phyloP scores from a whole-genome alignment of 148 eudicot genomes.

The Cornus kousa region DNA sequence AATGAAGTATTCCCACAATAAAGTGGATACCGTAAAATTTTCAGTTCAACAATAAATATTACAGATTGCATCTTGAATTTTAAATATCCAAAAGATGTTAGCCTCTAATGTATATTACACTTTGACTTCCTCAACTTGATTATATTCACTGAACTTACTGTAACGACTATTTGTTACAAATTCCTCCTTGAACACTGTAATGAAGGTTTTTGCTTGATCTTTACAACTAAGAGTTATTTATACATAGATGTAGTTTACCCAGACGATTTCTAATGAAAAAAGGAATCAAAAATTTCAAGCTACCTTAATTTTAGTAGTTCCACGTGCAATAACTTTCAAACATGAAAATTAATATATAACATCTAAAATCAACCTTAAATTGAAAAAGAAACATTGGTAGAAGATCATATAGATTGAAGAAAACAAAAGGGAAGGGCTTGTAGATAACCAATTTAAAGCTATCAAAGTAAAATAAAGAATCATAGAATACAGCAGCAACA shows the following conservation, averaged over 20 bases:
- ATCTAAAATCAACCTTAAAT: background rate
- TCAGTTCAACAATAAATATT: background rate
- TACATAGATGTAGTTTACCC: background rate
- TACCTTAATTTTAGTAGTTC: background rate
- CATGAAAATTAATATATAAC: background rate
- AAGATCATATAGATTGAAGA: background rate
- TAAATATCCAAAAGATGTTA: background rate
- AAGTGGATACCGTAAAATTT: background rate
- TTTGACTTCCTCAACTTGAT: background rate
- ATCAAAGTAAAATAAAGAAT: background rate
- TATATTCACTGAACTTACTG: background rate
- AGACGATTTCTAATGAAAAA: background rate
- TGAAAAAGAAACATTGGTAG: background rate
- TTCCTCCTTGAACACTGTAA: background rate
- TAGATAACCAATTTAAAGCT: background rate
- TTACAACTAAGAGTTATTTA: background rate
- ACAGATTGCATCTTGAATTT: background rate
- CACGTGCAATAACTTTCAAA: background rate
- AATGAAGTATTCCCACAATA: background rate
- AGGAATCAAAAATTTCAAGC: conserved; percentile 1
- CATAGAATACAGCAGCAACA: background rate
- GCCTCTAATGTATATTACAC: background rate
- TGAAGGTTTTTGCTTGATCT: background rate
- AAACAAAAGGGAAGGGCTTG: background rate
- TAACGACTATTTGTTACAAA: background rate